phyloP scores from a whole-genome alignment of 345 rosid species.

The Clarkia xantiana region DNA sequence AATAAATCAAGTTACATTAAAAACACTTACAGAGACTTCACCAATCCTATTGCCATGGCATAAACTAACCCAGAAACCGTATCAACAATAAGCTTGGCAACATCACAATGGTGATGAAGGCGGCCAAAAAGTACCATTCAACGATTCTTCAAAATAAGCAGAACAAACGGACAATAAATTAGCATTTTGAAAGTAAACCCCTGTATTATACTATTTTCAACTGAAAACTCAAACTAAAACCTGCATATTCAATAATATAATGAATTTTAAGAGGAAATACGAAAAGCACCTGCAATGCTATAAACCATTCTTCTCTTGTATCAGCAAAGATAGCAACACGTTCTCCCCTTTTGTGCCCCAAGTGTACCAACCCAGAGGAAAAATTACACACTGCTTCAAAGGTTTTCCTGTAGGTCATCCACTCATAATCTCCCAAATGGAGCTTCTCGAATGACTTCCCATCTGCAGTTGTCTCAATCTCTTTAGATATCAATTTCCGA shows the following conservation, averaged over 20 bases:
- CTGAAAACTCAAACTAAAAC: slow-evolving; percentile 4
- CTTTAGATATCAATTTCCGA: slow-evolving; percentile 56
- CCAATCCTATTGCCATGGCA: background rate
- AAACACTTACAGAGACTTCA: slow-evolving; percentile 2
- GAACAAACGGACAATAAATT: too few relatives aligned
- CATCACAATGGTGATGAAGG: too few relatives aligned
- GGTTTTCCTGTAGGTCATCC: slow-evolving; percentile 55
- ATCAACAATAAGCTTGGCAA: too few relatives aligned
- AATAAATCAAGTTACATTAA: slow-evolving; percentile 1
- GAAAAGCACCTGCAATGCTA: slow-evolving; percentile 47
- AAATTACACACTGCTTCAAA: slow-evolving; percentile 60
- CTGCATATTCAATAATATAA: too few relatives aligned
- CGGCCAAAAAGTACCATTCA: too few relatives aligned
- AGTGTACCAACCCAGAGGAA: slow-evolving; percentile 59
- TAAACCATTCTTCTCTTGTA: slow-evolving; percentile 73
- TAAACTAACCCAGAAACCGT: background rate
- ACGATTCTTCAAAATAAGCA: too few relatives aligned
- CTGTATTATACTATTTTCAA: background rate
- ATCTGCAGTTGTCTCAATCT: slow-evolving; percentile 36
- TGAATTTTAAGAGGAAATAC: too few relatives aligned
- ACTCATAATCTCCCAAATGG: slow-evolving; percentile 72
- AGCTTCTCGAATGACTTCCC: slow-evolving; percentile 83
- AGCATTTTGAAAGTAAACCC: too few relatives aligned
- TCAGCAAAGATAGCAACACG: slow-evolving; percentile 77
- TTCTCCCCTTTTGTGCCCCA: slow-evolving; percentile 53